These are phyloP conservation scores for Rugonectria rugulosa DNA, from an alignment of 2,329 filamentous ascomycete genomes.

Conservation along the genomic window DNA sequence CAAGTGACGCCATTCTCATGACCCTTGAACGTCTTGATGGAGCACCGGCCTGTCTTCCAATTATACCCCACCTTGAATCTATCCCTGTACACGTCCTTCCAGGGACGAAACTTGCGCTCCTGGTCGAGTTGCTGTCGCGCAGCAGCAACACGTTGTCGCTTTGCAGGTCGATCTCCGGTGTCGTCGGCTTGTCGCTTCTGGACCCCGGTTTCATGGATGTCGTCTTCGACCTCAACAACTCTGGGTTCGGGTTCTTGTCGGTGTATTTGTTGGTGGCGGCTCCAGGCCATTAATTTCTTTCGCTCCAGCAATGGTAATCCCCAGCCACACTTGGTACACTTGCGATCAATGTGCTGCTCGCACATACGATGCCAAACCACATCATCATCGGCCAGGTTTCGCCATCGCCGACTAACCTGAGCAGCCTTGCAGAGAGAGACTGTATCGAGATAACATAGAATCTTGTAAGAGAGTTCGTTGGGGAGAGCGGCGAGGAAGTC, in stretches of 20 bases:
- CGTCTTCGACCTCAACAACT: constrained; percentile 37
- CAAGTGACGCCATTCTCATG: constrained; percentile 76
- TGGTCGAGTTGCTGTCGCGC: constrained; percentile 46
- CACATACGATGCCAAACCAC: constrained; percentile 98
- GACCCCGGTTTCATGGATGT: constrained; percentile 34
- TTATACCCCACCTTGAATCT: constrained; percentile 95
- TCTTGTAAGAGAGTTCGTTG: constrained; percentile 90
- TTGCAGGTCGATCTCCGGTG: constrained; percentile 39
- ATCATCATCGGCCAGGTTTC: constrained; percentile 91
- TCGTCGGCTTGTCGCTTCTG: constrained; percentile 47
- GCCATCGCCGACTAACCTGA: constrained; percentile 90
- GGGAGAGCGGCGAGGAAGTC: constrained; percentile 93
- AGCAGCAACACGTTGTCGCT: constrained; percentile 44
- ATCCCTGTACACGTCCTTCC: constrained; percentile 98
- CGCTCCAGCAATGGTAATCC: constrained; percentile 88
- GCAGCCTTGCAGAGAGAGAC: constrained; percentile 94
- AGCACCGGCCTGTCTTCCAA: constrained; percentile 94
- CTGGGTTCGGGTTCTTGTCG: constrained; percentile 44
- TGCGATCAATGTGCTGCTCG: constrained; percentile 93
- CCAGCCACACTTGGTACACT: constrained; percentile 96
- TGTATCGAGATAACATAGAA: constrained; percentile 91
- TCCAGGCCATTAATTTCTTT: constrained; percentile 86
- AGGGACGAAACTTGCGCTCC: constrained; percentile 68
- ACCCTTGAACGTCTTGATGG: constrained; percentile 82
- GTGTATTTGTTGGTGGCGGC: constrained; percentile 78